phyloP scores from a whole-genome alignment of 169 alveolate species.

The Plasmodium chabaudi region DNA sequence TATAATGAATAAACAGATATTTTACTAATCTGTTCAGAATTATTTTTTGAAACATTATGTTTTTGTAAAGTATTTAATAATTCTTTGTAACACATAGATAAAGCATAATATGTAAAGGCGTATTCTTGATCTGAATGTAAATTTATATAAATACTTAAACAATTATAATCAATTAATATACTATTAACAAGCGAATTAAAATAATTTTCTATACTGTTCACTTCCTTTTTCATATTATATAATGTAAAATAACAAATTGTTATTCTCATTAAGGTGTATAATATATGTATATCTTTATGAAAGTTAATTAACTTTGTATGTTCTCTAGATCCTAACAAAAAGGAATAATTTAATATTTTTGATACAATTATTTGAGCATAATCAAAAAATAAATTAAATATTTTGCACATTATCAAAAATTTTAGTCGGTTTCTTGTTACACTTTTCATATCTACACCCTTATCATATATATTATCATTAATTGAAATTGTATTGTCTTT shows the following conservation, averaged over 20 bases:
- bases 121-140: conserved; percentile 61
- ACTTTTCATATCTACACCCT: neutral
- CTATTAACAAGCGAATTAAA: conserved; percentile 48
- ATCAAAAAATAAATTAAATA: conserved; percentile 58
- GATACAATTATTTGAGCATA: conserved; percentile 38
- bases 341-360: conserved; percentile 45
- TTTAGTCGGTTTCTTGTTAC: conserved; percentile 47
- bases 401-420: conserved; percentile 36
- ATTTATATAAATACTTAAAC: conserved; percentile 64
- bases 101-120: conserved; percentile 65
- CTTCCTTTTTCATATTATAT: conserved; percentile 58
- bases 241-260: conserved; percentile 26
- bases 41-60: conserved; percentile 1
- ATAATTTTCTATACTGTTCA: conserved; percentile 63
- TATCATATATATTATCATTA: neutral
- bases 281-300: conserved; percentile 41
- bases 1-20: conserved; percentile 36
- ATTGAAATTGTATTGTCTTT: neutral
- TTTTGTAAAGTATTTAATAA: conserved; percentile 26
- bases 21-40: conserved; percentile 14
- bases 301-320: conserved; percentile 25
- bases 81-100: conserved; percentile 66
- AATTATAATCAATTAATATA: conserved; percentile 43
- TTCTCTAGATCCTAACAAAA: conserved; percentile 61
- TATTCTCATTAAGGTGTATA: conserved; percentile 62